Conservation (phyloP, 75 land plant genomes). For the Isoetes taiwanensis region DNA sequence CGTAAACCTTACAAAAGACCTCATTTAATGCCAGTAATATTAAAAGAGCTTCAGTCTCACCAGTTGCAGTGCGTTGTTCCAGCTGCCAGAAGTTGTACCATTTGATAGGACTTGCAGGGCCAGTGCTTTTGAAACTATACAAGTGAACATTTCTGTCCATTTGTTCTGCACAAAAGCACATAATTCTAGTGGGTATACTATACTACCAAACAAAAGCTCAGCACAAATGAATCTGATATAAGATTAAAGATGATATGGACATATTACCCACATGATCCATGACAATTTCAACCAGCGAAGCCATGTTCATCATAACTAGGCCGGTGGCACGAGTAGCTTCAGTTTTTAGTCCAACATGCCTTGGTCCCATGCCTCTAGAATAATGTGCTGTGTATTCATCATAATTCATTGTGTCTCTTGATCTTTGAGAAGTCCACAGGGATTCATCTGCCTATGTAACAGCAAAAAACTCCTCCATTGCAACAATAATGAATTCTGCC, state of each 20-base stretch:
- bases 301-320: constrained; percentile 47
- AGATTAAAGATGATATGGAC: not conserved
- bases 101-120: constrained; percentile 48
- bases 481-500: constrained; percentile 52
- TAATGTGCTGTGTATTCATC: constrained; percentile 48
- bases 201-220: not conserved
- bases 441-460: constrained; percentile 57
- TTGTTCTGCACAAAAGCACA: constrained; percentile 30
- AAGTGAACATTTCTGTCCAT: constrained; percentile 63
- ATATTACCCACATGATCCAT: constrained; percentile 45
- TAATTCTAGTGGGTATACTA: not conserved
- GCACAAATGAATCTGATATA: no score
- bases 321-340: constrained; percentile 62
- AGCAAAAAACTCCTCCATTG: constrained; percentile 72
- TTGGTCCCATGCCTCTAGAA: constrained; percentile 33
- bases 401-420: constrained; percentile 36
- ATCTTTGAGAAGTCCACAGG: constrained; percentile 44
- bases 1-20: not conserved
- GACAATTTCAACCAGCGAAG: constrained; percentile 48
- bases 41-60: constrained; percentile 11
- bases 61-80: constrained; percentile 44
- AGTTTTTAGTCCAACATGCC: constrained; percentile 18
- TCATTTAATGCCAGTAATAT: no score
- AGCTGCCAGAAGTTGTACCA: constrained; percentile 29
- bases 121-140: constrained; percentile 52